Conservation (phyloP, 148 eudicot genomes). For the Arbutus unedo region DNA sequence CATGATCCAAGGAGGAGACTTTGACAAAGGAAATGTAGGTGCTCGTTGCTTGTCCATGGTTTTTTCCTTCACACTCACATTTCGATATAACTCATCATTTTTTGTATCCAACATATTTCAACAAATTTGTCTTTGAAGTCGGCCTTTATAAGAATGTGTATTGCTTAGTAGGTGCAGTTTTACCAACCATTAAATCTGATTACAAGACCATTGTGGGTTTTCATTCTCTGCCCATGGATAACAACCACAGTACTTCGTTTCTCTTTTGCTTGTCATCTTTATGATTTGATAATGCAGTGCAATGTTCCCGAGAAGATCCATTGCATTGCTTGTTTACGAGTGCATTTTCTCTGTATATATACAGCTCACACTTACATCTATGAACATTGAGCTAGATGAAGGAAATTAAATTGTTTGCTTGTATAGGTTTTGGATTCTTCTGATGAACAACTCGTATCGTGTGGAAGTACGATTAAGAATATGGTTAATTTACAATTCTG, state of each 20-base stretch:
- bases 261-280: background rate
- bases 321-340: background rate
- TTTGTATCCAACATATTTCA: background rate
- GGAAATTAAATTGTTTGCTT: background rate
- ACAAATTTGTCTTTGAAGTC: background rate
- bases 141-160: background rate
- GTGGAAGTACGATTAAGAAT: background rate
- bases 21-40: slow-evolving; percentile 93
- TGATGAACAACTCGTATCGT: too few relatives aligned
- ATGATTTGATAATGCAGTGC: background rate
- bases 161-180: background rate
- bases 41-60: background rate
- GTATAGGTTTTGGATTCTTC: too few relatives aligned
- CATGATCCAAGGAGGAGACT: slow-evolving; percentile 99
- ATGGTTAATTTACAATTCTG: background rate
- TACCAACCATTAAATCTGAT: background rate
- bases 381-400: background rate
- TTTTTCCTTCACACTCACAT: background rate
- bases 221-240: background rate
- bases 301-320: background rate
- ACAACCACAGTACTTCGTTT: background rate
- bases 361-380: background rate
- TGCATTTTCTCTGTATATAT: background rate
- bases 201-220: background rate
- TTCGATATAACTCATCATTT: background rate